phyloP scores from a whole-genome alignment of 306 rosid species.

The Rosa rugosa region DNA sequence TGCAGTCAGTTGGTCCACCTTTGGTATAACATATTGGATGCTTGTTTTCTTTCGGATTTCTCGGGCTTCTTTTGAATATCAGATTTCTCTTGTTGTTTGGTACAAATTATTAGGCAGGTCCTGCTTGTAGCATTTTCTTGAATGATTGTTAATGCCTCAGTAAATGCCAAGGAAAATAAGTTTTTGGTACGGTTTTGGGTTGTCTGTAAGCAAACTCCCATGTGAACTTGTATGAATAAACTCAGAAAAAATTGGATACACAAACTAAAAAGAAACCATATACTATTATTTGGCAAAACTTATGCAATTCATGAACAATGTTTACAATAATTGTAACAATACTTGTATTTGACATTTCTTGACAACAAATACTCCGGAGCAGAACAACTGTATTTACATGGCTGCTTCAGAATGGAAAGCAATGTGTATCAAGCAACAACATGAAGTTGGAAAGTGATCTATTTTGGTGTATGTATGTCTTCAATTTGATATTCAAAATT shows the following conservation, averaged over 20 bases:
- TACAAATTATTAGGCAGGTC: constrained; percentile 6
- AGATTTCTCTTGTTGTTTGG: constrained; percentile 6
- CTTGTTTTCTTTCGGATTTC: not conserved
- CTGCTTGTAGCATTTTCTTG: not conserved
- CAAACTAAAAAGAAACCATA: not conserved
- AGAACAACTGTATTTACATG: constrained; percentile 5
- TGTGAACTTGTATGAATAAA: not conserved
- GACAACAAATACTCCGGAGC: not conserved
- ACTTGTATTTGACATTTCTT: not conserved
- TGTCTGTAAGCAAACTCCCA: not conserved
- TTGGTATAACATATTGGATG: constrained; percentile 36
- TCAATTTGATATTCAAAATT: constrained; percentile 31
- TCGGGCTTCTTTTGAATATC: not conserved
- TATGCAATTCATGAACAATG: not conserved
- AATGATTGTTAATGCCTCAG: not conserved
- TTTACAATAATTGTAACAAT: not conserved
- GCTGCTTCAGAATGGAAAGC: not conserved
- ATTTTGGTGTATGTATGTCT: constrained; percentile 16
- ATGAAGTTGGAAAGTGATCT: constrained; percentile 4
- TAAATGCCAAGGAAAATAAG: not conserved
- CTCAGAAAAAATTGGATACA: not conserved
- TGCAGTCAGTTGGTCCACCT: constrained; percentile 47
- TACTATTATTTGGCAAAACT: not conserved
- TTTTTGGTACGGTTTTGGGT: not conserved
- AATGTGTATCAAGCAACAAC: not conserved